Conservation (phyloP, 1,284 basidiomycete genomes). For the Rhodotorula sp. region DNA sequence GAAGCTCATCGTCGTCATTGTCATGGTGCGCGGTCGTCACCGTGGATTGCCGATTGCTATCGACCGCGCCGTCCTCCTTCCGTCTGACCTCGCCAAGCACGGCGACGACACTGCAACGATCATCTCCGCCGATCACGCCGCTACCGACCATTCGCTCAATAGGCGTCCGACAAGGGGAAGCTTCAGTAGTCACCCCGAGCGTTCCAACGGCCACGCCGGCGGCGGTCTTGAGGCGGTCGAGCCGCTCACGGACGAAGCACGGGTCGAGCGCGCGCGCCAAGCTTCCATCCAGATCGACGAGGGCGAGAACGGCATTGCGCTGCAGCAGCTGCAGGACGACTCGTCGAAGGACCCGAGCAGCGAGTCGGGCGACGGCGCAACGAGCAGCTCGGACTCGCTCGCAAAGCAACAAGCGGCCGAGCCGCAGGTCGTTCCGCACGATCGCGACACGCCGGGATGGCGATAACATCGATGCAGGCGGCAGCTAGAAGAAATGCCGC, state of each 20-base stretch:
- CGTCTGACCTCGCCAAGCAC: conserved; percentile 44
- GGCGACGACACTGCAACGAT: conserved; percentile 26
- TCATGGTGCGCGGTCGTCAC: conserved; percentile 93
- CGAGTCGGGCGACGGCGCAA: neutral
- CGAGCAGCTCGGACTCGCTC: neutral
- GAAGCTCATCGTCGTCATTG: conserved; percentile 78
- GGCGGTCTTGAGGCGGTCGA: conserved; percentile 16
- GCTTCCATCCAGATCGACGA: neutral
- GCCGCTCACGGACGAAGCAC: conserved; percentile 15
- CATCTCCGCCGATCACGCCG: conserved; percentile 3
- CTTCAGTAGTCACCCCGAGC: neutral
- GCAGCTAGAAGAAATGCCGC: neutral
- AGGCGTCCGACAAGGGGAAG: conserved; percentile 2
- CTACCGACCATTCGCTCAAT: neutral
- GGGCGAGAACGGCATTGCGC: neutral
- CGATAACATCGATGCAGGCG: neutral
- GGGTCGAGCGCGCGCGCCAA: neutral
- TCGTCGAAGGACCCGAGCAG: neutral
- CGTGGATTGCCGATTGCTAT: conserved; percentile 66
- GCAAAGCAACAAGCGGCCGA: neutral
- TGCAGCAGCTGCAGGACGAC: neutral
- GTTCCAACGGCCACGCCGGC: neutral
- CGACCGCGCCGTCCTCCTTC: conserved; percentile 66
- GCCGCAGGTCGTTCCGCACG: neutral
- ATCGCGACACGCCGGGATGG: conserved; percentile 9